phyloP scores from a whole-genome alignment of 129 eudicot species.

The Smallanthus sonchifolius region DNA sequence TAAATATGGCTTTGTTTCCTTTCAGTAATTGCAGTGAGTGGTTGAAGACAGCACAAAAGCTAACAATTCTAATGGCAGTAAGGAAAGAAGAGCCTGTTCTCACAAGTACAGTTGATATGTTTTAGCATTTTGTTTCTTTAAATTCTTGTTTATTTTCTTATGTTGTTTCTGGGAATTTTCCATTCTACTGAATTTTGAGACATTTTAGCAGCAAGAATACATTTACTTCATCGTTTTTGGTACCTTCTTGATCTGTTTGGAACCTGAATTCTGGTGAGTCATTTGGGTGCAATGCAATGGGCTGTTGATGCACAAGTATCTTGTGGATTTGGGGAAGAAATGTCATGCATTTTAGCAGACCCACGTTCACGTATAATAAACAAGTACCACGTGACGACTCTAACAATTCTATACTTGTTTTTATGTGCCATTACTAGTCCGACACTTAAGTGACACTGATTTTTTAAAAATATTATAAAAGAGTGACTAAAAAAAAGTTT shows the following conservation, averaged over 20 bases:
- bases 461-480: no score
- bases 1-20: background rate
- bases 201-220: conserved; percentile 4
- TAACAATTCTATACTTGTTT: background rate
- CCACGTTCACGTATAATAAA: no score
- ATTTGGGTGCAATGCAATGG: conserved; percentile 25
- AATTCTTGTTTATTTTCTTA: conserved; percentile 1
- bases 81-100: conserved; percentile 19
- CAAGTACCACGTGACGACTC: background rate
- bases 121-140: conserved; percentile 2
- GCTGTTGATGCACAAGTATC: conserved; percentile 18
- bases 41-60: conserved; percentile 46
- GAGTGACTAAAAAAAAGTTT: no score
- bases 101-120: conserved; percentile 32
- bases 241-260: conserved; percentile 9
- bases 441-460: background rate
- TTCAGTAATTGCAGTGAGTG: conserved; percentile 46
- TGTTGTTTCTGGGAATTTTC: conserved; percentile 7
- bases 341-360: conserved; percentile 3
- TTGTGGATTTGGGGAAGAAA: conserved; percentile 21
- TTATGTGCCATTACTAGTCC: background rate
- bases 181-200: conserved; percentile 16
- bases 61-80: conserved; percentile 40
- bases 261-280: conserved; percentile 21
- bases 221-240: background rate